A percentile compares a stretch with the other conserved stretches of the same genome.
Conservation (phyloP, 495 filamentous ascomycete genomes). For the Penicillium dipodomyicola region DNA sequence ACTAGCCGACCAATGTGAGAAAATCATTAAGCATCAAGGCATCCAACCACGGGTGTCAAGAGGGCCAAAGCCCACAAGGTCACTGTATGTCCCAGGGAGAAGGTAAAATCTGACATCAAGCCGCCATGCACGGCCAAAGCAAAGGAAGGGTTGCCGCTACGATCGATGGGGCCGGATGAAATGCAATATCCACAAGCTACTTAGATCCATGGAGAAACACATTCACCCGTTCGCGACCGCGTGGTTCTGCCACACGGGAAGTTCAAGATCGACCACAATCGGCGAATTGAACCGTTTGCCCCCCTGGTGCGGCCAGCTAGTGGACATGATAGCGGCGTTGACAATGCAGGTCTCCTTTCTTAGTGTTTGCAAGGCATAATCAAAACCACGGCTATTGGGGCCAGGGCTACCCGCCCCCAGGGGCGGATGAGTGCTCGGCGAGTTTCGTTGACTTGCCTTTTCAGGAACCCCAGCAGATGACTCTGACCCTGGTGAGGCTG, state of each 20-base stretch:
- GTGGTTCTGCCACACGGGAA: slow-evolving; percentile 53
- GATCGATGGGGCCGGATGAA: slow-evolving; percentile 3
- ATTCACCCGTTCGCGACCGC: slow-evolving; percentile 9
- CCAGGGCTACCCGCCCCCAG: slow-evolving; percentile 9
- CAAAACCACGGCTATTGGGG: slow-evolving; percentile 10
- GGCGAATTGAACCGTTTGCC: slow-evolving; percentile 67
- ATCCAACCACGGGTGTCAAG: slow-evolving; percentile 8
- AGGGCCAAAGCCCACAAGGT: slow-evolving; percentile 24
- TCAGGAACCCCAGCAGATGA: slow-evolving; percentile 13
- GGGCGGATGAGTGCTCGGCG: slow-evolving; percentile 1
- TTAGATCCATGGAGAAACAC: background rate
- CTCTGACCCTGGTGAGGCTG: slow-evolving; percentile 9
- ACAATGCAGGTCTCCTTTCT: slow-evolving; percentile 73
- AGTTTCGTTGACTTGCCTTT: slow-evolving; percentile 6
- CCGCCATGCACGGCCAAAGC: slow-evolving; percentile 19
- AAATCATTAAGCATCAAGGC: slow-evolving; percentile 19
- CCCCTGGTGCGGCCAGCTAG: slow-evolving; percentile 59
- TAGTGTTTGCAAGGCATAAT: slow-evolving; percentile 36
- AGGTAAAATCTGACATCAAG: slow-evolving; percentile 21
- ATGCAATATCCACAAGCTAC: background rate
- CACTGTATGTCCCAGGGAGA: slow-evolving; percentile 15
- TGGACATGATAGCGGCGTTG: slow-evolving; percentile 71
- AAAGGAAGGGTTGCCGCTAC: slow-evolving; percentile 1
- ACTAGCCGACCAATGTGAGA: slow-evolving; percentile 14
- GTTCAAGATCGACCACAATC: slow-evolving; percentile 73